Evolutionary conservation across 2,329 filamentous ascomycete genomes (phyloP), one percentile per base, ranked within the genome.

Genomic region (Zymoseptoria crescenta): DNA sequence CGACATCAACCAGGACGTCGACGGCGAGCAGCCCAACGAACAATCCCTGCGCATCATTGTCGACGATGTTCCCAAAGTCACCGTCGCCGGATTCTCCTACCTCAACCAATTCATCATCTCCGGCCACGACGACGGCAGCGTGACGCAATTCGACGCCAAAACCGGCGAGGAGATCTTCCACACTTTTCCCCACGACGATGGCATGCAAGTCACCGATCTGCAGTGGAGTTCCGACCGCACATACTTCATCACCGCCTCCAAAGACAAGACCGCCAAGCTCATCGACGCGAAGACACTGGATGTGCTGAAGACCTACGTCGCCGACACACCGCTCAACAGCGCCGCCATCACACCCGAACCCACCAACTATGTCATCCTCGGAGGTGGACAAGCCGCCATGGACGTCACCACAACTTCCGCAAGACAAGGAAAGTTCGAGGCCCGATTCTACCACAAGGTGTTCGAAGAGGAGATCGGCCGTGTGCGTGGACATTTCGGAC

Each of bases 391-490:
- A 80, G 94, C 92, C 65, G 94, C 94, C 73, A 96, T 96, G 91
- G 93, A 97, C 74, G 94, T 99, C 77, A 99, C 94, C 60, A 95
- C 90, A 57, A 97, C 94, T 55, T 88, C 88, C 35, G 87, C 91
- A 54, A 86, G 94, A 67, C 94, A 99, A 82, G 94, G 94, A 79
- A 97, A 97, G 80, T 99, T 99, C 81, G 94, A 99, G 79, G 94
- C 94, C 51, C 87, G 94, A 67, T 99, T 99, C 83, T 99, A 96
- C 83, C 94, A 99, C 87, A 97, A 96, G 84, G 88, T 99, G 75
- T 97, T 99, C 75, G 91, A 96, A 78, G 93, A 99, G 77, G 94
- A 99, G 81, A 93, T 97, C 72, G 94, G 94, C 68, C 88, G 94
- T 81, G 94, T 99, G 65, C 85, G 91, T 74, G 94, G 94, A 64